Evolutionary conservation across 495 filamentous ascomycete species (phyloP).

Genomic region (Tuber microsphaerosporum): DNA sequence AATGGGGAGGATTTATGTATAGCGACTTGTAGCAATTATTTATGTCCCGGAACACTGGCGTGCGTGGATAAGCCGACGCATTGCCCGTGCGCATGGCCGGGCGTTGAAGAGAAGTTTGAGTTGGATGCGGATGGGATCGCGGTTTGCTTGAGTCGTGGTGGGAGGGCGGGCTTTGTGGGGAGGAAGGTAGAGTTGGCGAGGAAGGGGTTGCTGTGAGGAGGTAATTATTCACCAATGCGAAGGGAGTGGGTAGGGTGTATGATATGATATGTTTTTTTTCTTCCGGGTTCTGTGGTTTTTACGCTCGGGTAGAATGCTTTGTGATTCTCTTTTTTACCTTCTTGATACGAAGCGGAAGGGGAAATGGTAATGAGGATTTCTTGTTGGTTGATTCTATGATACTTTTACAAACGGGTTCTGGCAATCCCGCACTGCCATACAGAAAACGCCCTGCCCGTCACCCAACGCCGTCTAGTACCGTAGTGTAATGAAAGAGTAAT

Average conservation of each 20-base stretch:
- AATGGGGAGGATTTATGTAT: conserved; percentile 2
- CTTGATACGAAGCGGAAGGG: not conserved
- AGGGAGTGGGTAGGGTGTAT: not conserved
- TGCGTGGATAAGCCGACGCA: conserved; percentile 74
- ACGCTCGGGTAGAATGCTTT: not conserved
- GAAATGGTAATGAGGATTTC: not conserved
- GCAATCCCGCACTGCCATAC: not conserved
- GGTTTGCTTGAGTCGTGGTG: conserved; percentile 61
- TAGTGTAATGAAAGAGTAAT: conserved; percentile 13
- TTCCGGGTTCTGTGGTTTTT: conserved; percentile 9
- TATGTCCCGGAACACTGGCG: conserved; percentile 63
- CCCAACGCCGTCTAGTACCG: conserved; percentile 22
- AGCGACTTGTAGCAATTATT: conserved; percentile 65
- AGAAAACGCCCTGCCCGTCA: conserved; percentile 9
- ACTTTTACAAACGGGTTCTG: not conserved
- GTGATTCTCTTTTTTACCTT: not conserved
- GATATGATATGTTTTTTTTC: not conserved
- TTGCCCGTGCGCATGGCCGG: conserved; percentile 64
- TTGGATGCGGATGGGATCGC: conserved; percentile 59
- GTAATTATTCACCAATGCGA: not conserved
- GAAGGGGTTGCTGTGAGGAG: conserved; percentile 57
- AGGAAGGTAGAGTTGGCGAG: conserved; percentile 59
- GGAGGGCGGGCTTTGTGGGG: conserved; percentile 46
- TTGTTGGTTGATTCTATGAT: not conserved
- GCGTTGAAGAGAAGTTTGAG: conserved; percentile 65